A percentile compares a stretch with the other conserved stretches of the same genome.
phyloP scores from a whole-genome alignment of 805 yeast species.

The Hanseniaspora lindneri region DNA sequence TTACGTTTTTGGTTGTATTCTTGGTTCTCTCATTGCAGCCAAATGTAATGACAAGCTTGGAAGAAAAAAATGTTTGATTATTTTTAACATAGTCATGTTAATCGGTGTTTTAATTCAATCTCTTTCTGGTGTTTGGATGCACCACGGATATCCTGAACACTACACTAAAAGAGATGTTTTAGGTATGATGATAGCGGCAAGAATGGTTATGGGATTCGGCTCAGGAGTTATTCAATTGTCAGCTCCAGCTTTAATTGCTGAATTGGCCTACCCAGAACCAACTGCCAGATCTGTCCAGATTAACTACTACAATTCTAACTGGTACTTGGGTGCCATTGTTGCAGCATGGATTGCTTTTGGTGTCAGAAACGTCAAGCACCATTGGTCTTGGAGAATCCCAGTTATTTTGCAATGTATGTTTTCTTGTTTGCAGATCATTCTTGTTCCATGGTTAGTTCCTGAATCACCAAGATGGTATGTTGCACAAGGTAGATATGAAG shows the following conservation, averaged over 20 bases:
- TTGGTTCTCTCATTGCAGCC: slow-evolving; percentile 27
- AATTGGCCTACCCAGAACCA: slow-evolving; percentile 36
- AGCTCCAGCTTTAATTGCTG: slow-evolving; percentile 41
- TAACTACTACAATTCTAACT: slow-evolving; percentile 39
- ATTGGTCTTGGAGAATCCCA: slow-evolving; percentile 46
- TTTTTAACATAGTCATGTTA: slow-evolving; percentile 23
- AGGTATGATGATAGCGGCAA: slow-evolving; percentile 33
- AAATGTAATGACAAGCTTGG: slow-evolving; percentile 32
- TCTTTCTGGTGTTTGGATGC: slow-evolving; percentile 23
- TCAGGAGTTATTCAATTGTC: slow-evolving; percentile 33
- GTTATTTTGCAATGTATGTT: slow-evolving; percentile 39
- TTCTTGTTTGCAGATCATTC: slow-evolving; percentile 33
- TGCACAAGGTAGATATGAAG: slow-evolving; percentile 32
- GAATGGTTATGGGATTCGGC: slow-evolving; percentile 42
- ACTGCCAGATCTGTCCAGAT: slow-evolving; percentile 34
- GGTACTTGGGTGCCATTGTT: slow-evolving; percentile 44
- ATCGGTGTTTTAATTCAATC: slow-evolving; percentile 17
- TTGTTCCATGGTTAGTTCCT: slow-evolving; percentile 36
- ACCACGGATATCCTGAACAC: slow-evolving; percentile 24
- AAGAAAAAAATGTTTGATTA: slow-evolving; percentile 29
- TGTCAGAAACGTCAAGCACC: slow-evolving; percentile 26
- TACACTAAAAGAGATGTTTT: slow-evolving; percentile 32
- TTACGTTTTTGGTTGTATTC: slow-evolving; percentile 33
- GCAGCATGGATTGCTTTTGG: slow-evolving; percentile 45
- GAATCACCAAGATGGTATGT: slow-evolving; percentile 40